phyloP scores from a whole-genome alignment of 352 stramenopile species.

The Globisporangium camurandrum region DNA sequence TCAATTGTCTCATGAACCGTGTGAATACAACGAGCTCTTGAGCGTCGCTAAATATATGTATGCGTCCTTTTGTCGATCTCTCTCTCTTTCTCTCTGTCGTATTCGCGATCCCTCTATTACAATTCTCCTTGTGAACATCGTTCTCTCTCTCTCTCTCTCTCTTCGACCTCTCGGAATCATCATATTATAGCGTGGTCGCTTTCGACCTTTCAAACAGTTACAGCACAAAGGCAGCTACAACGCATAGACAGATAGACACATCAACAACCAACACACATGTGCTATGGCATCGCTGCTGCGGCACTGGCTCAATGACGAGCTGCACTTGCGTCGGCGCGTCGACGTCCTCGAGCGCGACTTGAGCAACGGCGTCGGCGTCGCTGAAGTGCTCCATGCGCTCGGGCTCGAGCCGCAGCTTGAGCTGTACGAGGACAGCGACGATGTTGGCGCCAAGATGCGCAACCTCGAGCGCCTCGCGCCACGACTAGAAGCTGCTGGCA shows the following conservation, averaged over 20 bases:
- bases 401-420: slow-evolving; percentile 41
- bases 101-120: not conserved
- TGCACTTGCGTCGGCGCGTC: slow-evolving; percentile 38
- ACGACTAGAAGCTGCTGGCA: slow-evolving; percentile 25
- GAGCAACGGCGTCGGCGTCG: slow-evolving; percentile 63
- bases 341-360: slow-evolving; percentile 48
- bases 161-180: too few relatives aligned
- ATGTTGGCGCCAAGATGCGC: slow-evolving; percentile 30
- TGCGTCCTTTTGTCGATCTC: not conserved
- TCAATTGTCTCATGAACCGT: slow-evolving; percentile 61
- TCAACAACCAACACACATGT: too few relatives aligned
- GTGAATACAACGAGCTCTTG: slow-evolving; percentile 23
- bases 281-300: slow-evolving; percentile 53
- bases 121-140: too few relatives aligned
- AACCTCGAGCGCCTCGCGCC: slow-evolving; percentile 54
- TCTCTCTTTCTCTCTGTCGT: not conserved
- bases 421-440: slow-evolving; percentile 29
- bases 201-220: too few relatives aligned
- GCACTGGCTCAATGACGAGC: slow-evolving; percentile 62
- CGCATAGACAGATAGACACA: too few relatives aligned
- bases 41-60: not conserved
- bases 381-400: slow-evolving; percentile 43
- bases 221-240: too few relatives aligned
- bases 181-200: too few relatives aligned
- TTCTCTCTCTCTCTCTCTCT: not conserved